These are phyloP conservation scores for Mycena haematopus DNA, from an alignment of 768 basidiomycete genomes.

Conservation along the genomic window DNA sequence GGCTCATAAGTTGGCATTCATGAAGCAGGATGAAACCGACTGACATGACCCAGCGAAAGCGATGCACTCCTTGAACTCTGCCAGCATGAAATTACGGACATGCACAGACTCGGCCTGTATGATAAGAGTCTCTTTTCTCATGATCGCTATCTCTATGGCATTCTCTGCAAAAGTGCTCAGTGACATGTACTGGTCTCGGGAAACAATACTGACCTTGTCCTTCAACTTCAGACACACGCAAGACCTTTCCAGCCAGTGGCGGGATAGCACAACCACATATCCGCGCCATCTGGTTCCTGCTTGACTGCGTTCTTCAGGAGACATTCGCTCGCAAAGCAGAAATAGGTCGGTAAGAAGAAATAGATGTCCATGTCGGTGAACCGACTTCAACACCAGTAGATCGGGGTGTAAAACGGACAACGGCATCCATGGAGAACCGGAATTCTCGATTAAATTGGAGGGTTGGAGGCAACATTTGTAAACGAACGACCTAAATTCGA, in stretches of 20 bases:
- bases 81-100: slow-evolving; percentile 65
- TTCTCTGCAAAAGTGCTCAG: slow-evolving; percentile 55
- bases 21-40: slow-evolving; percentile 38
- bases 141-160: slow-evolving; percentile 76
- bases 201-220: slow-evolving; percentile 58
- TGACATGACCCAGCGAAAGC: slow-evolving; percentile 77
- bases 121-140: slow-evolving; percentile 85
- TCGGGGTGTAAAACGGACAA: slow-evolving; percentile 78
- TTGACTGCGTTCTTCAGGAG: slow-evolving; percentile 62
- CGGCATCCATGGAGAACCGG: slow-evolving; percentile 72
- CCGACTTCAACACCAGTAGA: slow-evolving; percentile 75
- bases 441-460: slow-evolving; percentile 82
- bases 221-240: slow-evolving; percentile 68
- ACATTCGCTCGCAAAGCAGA: slow-evolving; percentile 87
- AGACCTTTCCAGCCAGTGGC: slow-evolving; percentile 92
- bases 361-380: slow-evolving; percentile 81
- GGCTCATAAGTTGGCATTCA: slow-evolving; percentile 10
- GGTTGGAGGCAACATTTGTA: slow-evolving; percentile 86
- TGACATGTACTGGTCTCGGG: slow-evolving; percentile 1
- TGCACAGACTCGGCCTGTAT: slow-evolving; percentile 66
- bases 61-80: slow-evolving; percentile 83
- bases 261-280: slow-evolving; percentile 96
- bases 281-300: slow-evolving; percentile 63
- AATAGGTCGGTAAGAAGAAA: slow-evolving; percentile 94
- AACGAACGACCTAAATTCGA: slow-evolving; percentile 71